Conservation (phyloP, 306 rosid species). For the Acacia confusa region DNA sequence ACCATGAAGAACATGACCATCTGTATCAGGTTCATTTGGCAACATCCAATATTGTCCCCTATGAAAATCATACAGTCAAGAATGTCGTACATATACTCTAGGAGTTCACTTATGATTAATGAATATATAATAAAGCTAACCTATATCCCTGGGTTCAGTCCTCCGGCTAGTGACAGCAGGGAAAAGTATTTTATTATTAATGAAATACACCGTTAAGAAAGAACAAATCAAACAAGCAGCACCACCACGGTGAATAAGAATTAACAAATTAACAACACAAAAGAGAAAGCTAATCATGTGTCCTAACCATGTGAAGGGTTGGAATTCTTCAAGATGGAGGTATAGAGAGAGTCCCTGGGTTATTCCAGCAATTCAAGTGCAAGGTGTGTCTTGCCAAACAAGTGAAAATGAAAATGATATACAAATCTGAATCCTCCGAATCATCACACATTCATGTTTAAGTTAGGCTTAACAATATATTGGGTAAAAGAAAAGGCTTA, state of each 20-base stretch:
- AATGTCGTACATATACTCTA: not conserved
- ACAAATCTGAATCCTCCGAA: too few relatives aligned
- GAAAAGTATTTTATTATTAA: not conserved
- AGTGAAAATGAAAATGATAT: too few relatives aligned
- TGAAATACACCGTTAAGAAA: not conserved
- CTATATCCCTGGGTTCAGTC: conserved; percentile 1
- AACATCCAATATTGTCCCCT: conserved; percentile 24
- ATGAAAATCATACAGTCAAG: not conserved
- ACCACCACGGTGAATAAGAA: not conserved
- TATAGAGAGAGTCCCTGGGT: too few relatives aligned
- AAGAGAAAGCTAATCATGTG: too few relatives aligned
- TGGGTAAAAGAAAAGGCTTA: too few relatives aligned
- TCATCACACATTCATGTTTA: too few relatives aligned
- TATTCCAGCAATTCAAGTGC: too few relatives aligned
- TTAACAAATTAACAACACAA: not conserved
- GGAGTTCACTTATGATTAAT: conserved; percentile 12
- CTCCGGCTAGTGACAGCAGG: conserved; percentile 17
- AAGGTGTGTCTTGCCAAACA: too few relatives aligned
- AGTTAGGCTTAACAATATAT: too few relatives aligned
- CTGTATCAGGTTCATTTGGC: not conserved
- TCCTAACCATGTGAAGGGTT: too few relatives aligned
- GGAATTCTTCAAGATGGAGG: too few relatives aligned
- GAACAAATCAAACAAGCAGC: not conserved
- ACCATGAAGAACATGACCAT: not conserved
- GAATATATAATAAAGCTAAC: conserved; percentile 7